These are phyloP conservation scores for Eustoma russellianum DNA, from an alignment of 257 asterid species.

Conservation along the genomic window DNA sequence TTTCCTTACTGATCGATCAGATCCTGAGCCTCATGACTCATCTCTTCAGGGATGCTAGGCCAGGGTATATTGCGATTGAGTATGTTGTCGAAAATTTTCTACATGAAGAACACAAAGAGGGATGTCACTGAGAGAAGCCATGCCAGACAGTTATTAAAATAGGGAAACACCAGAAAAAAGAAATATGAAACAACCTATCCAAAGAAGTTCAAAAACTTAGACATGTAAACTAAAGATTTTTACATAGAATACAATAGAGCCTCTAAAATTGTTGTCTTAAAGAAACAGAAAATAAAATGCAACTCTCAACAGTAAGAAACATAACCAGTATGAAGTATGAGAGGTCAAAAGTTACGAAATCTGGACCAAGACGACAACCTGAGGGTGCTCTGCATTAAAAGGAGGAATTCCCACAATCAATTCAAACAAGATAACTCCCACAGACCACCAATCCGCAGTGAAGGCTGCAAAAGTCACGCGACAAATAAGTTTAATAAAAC, in stretches of 20 bases:
- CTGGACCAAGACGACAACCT: conserved; percentile 45
- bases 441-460: conserved; percentile 99
- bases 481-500: conserved; percentile 4
- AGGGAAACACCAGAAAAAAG: neutral
- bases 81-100: conserved; percentile 92
- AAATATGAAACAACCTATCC: neutral
- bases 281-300: neutral
- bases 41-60: conserved; percentile 87
- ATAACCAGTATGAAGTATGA: conserved; percentile 5
- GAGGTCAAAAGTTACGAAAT: neutral
- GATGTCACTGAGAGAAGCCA: neutral
- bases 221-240: too few species aligned
- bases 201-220: too few species aligned
- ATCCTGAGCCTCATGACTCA: conserved; percentile 78
- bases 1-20: conserved; percentile 78
- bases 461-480: conserved; percentile 40
- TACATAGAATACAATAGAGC: too few species aligned
- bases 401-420: conserved; percentile 98
- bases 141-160: neutral
- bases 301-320: conserved; percentile 1
- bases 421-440: conserved; percentile 93
- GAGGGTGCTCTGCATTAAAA: conserved; percentile 98
- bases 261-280: too few species aligned
- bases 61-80: conserved; percentile 95
- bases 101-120: conserved; percentile 13